Evolutionary conservation across 805 yeast genomes (phyloP).

Genomic region (Myxozyma geophila): DNA sequence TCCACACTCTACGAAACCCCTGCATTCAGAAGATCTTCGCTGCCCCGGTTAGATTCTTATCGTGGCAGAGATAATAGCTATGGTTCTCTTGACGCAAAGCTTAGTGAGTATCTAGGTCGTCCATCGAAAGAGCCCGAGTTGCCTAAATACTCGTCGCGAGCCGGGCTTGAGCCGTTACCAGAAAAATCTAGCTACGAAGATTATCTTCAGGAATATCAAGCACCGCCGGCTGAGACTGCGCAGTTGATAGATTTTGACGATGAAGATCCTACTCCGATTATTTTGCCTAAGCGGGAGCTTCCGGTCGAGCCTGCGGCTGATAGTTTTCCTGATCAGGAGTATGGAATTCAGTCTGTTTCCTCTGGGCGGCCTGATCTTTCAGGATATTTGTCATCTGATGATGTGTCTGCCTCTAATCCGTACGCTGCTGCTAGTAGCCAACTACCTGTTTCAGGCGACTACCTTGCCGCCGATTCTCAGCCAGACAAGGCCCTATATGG

Average conservation of each 20-base stretch:
- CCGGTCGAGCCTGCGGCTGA: neutral
- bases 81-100: constrained; percentile 30
- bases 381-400: neutral
- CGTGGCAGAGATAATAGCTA: constrained; percentile 12
- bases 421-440: neutral
- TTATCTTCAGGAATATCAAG: neutral
- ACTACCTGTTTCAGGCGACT: constrained; percentile 18
- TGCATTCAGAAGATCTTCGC: constrained; percentile 20
- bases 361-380: neutral
- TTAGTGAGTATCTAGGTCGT: constrained; percentile 25
- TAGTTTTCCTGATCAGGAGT: neutral
- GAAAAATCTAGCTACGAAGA: neutral
- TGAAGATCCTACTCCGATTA: constrained; percentile 17
- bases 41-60: constrained; percentile 30
- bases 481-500: neutral
- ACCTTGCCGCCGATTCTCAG: constrained; percentile 15
- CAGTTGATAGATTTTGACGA: constrained; percentile 31
- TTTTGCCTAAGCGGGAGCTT: neutral
- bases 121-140: neutral
- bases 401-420: neutral
- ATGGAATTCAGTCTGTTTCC: neutral
- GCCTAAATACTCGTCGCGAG: neutral
- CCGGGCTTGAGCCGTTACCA: constrained; percentile 1
- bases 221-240: constrained; percentile 2
- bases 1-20: constrained; percentile 32